phyloP scores from a whole-genome alignment of 257 asterid genomes.

The Eustoma russellianum region DNA sequence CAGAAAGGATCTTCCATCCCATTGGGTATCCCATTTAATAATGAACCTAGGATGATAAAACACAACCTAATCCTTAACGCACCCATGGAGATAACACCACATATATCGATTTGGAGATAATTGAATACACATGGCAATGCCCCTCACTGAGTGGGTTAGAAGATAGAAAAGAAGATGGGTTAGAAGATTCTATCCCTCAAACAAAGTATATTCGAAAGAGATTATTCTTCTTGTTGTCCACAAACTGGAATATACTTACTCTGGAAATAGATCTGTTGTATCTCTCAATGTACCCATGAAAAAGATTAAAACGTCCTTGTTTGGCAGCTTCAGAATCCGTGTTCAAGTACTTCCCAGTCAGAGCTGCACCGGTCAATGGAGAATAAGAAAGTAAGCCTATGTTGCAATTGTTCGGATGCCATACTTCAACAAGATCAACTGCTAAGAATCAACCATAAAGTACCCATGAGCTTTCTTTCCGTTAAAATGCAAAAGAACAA shows the following conservation, averaged over 20 bases:
- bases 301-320: conserved; percentile 68
- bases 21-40: no score
- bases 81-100: no score
- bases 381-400: conserved; percentile 86
- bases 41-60: no score
- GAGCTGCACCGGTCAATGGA: conserved; percentile 79
- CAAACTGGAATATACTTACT: conserved; percentile 26
- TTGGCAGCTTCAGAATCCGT: conserved; percentile 58
- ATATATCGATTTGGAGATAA: no score
- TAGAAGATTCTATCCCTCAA: no score
- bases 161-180: no score
- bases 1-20: no score
- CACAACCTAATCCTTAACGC: no score
- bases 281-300: conserved; percentile 92
- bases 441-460: conserved; percentile 18
- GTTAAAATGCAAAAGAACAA: neutral
- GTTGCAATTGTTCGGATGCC: conserved; percentile 86
- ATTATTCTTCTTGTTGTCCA: neutral
- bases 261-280: conserved; percentile 59
- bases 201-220: neutral
- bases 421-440: conserved; percentile 90
- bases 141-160: no score
- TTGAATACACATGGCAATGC: no score
- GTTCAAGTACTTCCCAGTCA: conserved; percentile 78
- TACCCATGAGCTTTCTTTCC: conserved; percentile 4